Conservation (phyloP, 352 stramenopile genomes). For the Pythium biforme region DNA sequence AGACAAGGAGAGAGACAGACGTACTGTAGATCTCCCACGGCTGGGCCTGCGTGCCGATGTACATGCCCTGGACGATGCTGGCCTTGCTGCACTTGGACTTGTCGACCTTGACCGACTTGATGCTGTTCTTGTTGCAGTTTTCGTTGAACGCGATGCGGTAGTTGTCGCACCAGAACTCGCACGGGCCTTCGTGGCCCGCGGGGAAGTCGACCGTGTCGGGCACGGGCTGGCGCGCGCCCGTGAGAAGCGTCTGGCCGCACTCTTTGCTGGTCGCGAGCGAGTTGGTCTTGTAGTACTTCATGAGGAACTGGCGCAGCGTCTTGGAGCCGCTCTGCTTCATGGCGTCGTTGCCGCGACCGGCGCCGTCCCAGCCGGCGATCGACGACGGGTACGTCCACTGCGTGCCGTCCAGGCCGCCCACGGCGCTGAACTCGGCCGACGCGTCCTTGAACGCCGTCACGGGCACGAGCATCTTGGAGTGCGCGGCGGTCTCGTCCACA, state of each 20-base stretch:
- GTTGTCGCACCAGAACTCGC: constrained; percentile 22
- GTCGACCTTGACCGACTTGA: constrained; percentile 17
- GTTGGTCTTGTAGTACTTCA: constrained; percentile 18
- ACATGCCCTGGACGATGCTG: constrained; percentile 22
- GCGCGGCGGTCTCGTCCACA: constrained; percentile 2
- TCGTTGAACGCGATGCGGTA: constrained; percentile 13
- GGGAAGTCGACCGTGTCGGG: constrained; percentile 17
- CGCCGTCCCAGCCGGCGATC: constrained; percentile 12
- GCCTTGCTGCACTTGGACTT: constrained; percentile 19
- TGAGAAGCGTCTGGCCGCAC: constrained; percentile 15
- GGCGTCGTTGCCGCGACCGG: constrained; percentile 2
- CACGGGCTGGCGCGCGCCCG: constrained; percentile 15
- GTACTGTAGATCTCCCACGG: constrained; percentile 23
- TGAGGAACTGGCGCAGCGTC: constrained; percentile 21
- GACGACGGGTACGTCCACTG: constrained; percentile 13
- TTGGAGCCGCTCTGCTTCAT: constrained; percentile 17
- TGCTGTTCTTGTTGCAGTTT: constrained; percentile 21
- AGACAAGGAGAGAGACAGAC: not conserved
- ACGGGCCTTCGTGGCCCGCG: constrained; percentile 11
- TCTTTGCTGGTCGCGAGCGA: constrained; percentile 8
- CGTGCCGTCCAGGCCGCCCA: constrained; percentile 7
- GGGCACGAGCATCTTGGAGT: constrained; percentile 21
- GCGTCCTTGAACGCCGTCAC: constrained; percentile 11
- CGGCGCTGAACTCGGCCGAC: constrained; percentile 16
- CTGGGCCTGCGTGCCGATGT: constrained; percentile 14